Base-by-base conservation (phyloP, 495 filamentous ascomycete genomes). In the Monascus purpureus region DNA sequence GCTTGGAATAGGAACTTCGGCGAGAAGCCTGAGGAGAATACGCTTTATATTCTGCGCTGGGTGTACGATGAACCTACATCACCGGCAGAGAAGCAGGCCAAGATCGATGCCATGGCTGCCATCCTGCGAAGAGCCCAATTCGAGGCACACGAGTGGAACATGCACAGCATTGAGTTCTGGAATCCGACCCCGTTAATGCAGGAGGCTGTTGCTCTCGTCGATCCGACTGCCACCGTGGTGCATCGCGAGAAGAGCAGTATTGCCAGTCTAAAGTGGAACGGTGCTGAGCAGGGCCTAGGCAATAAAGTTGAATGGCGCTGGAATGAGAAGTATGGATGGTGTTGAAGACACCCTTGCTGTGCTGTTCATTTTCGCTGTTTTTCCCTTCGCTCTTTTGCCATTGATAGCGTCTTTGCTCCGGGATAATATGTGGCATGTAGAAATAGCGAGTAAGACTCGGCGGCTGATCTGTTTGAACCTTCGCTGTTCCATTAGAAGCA, bases 251-350 rank as follows among this genome's bases (percentile, higher is more conserved):
- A 63, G 42, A 66, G 68, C 31, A 79, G 72, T 32, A 77, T 82
- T 43, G 45, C 68, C 16, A 70, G 71, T 47, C 49, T 82, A 44
- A 67, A 61, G 39, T 82, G 79, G 77, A 71, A 69, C 33, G 73
- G 67, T 6, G 53, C 55, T 9, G 47, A 63, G 35, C 39, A 57
- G 28, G 58, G 55, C 17, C 58, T 70, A 5, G 52, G 52, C 11
- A 56, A 63, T 23, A 63, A 75, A 14, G 60, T 93, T 25, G 78
- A 85, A 29, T 97, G 90, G 90, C 53, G 85, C 32, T 68, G 66
- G 38, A 93, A 92, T 47, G 87, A 97, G 68, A 94, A 92, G 65
- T 95, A 75, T 59, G 80, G 72, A 13, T 97, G 88, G 88, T 93
- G 83, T 50, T 95, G 53, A 73, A n/a, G n/a, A 27, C 25, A 27